Evolutionary conservation across 768 basidiomycete genomes (phyloP).

Genomic region (Collybia sp.): DNA sequence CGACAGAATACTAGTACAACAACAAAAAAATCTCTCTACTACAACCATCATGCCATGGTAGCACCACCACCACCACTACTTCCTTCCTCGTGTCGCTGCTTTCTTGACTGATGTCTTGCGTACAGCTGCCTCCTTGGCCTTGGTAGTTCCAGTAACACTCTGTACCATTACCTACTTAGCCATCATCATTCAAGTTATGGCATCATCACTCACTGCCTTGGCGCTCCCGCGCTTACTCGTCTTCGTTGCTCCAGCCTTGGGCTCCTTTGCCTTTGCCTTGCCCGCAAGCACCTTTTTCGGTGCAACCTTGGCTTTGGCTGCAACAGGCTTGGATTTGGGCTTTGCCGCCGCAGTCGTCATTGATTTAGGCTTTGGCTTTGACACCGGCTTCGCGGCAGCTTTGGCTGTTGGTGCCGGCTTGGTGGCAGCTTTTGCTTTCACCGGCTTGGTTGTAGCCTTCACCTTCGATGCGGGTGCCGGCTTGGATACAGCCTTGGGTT

Average conservation of each 20-base stretch:
- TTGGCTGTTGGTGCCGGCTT: constrained; percentile 17
- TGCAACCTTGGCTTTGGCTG: constrained; percentile 7
- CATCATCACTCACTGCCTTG: constrained; percentile 57
- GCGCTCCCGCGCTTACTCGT: constrained; percentile 38
- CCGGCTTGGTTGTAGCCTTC: constrained; percentile 25
- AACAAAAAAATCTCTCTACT: too few relatives aligned
- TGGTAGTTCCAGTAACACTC: constrained; percentile 49
- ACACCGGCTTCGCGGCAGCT: constrained; percentile 7
- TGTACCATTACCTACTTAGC: constrained; percentile 14
- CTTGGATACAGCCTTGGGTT: constrained; percentile 1
- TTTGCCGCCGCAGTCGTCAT: constrained; percentile 5
- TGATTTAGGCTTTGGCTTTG: background rate
- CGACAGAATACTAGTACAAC: too few relatives aligned
- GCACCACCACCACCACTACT: background rate
- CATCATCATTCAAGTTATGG: background rate
- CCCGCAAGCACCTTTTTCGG: constrained; percentile 15
- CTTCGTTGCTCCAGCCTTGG: constrained; percentile 33
- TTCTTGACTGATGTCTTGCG: constrained; percentile 32
- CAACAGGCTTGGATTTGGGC: constrained; percentile 7
- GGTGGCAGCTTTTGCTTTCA: constrained; percentile 21
- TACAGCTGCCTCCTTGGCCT: constrained; percentile 33
- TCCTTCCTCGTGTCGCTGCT: constrained; percentile 27
- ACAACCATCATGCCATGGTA: too few relatives aligned
- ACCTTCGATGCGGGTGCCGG: constrained; percentile 27
- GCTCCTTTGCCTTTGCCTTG: constrained; percentile 17